Base-by-base conservation (phyloP, 768 basidiomycete genomes). In the Guyanaporus albipodus region DNA sequence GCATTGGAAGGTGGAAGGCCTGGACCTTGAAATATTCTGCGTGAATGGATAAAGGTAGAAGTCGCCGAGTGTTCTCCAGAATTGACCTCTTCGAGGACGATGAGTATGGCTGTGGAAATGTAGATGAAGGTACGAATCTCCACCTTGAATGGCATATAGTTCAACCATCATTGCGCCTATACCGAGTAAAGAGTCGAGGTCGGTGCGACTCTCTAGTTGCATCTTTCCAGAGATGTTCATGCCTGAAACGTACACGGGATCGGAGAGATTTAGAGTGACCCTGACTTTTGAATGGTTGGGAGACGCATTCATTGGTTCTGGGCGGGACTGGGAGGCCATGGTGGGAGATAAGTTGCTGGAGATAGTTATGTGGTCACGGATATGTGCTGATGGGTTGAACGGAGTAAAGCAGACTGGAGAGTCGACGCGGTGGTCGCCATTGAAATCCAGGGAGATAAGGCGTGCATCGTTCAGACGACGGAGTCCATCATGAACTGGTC, bases 1-100 rank as follows among this genome's bases (percentile, higher is more conserved):
- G 90, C 85, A 60, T 91, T 91, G 10, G 89, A 91, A 8, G 87
- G 87, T 0, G 89, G 90, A 7, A 91, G 70, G 15, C 81, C 82
- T 3, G 85, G 85, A 3, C 88, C 89, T 66, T 91, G 89, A 59
- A 90, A 92, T 6, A 87, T 61, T 26, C 85, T 75, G 23, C 79
- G 74, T 46, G 73, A 77, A 52, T 86, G 84, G 24, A 90, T 63
- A 56, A 91, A 91, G 0, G 81, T 84, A 22, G 83, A 85, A 0
- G 83, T 86, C 3, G 89, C 90, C 19, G 87, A 83, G 64, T 88
- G 85, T 62, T 88, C 85, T 54, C 85, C 72, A 24, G 87, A 87
- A 6, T 78, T 79, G 10, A 92, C 66, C 61, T 90, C 89, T 91
- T 41, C 15, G 47, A 40, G 8, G 37, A 56, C 34, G 36, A 36